Evolutionary conservation across 2,329 filamentous ascomycete genomes (phyloP), one percentile per base, ranked within the genome.

Genomic region (Aspergillus melleus): DNA sequence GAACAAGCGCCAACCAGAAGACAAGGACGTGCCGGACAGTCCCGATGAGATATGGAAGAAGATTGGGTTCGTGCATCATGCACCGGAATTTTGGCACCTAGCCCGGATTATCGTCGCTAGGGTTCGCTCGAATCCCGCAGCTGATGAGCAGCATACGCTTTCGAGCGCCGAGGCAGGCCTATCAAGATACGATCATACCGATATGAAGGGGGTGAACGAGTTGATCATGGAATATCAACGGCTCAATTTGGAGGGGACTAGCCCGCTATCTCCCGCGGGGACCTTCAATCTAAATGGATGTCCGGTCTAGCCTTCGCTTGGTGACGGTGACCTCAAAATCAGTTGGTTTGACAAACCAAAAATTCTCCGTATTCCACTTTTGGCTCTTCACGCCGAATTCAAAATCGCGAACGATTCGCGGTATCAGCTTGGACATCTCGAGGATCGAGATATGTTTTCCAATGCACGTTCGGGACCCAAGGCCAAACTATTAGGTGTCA

Each of bases 321-420:
- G 44, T 47, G 29, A 75, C 71, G 30, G 58, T 67, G 20, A 79
- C 76, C 16, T 69, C 66, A 57, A 81, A 80, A 53, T 79, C 67
- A 0, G 65, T 66, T 1, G 79, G 78, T 59, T 78, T 80, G 1
- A 80, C 76, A 64, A 81, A 80, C 77, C 76, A 80, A 36, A 67
- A 66, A n/a, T 79, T 79, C 32, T 68, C 59, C 6, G 74, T 76
- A 0, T 70, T 59, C 76, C 77, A 79, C 1, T 50, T 62, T n/a
- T 54, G 56, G 3, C 57, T 51, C 14, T 64, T 49, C 3, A 65
- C 60, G 3, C 46, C 49, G 14, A 73, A 69, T 12, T 71, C 68
- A 49, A 71, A 77, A 6, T 72, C 64, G 2, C 72, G 66, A 9
- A 77, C 55, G 2, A 76, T 54, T 4, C 69, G 66, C 0, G 74